A percentile compares a stretch with the other conserved stretches of the same genome.
phyloP scores from a whole-genome alignment of 306 rosid genomes.

The Bauhinia variegata region DNA sequence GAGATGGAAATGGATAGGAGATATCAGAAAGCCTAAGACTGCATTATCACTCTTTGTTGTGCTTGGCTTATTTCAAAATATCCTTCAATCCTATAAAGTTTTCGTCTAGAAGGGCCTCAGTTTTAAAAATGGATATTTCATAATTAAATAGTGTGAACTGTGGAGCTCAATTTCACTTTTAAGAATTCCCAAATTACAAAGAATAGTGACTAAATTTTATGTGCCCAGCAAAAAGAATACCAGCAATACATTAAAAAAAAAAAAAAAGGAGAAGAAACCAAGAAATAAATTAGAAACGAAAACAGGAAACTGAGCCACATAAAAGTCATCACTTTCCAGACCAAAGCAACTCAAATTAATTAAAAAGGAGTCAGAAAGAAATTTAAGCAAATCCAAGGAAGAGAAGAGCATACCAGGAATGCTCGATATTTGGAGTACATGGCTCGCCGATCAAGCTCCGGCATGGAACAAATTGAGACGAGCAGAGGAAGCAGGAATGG shows the following conservation, averaged over 20 bases:
- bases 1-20: no score
- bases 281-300: background rate
- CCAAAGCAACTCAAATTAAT: background rate
- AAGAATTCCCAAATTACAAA: slow-evolving; percentile 10
- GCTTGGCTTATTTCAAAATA: no score
- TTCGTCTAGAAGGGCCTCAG: background rate
- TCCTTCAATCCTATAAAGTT: slow-evolving; percentile 2
- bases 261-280: background rate
- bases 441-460: background rate
- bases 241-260: background rate
- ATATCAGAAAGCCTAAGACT: no score
- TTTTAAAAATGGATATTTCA: background rate
- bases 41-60: no score
- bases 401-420: background rate
- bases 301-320: slow-evolving; percentile 6
- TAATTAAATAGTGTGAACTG: background rate
- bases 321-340: background rate
- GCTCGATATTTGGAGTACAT: background rate
- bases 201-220: background rate
- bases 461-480: background rate
- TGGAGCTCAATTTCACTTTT: slow-evolving; percentile 12
- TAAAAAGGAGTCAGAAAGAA: background rate
- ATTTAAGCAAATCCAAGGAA: background rate
- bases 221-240: slow-evolving; percentile 9
- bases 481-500: background rate